A percentile compares a stretch with the other conserved stretches of the same genome.
Evolutionary conservation across 2,329 filamentous ascomycete species (phyloP).

Genomic region (Gnomoniopsis sp.): DNA sequence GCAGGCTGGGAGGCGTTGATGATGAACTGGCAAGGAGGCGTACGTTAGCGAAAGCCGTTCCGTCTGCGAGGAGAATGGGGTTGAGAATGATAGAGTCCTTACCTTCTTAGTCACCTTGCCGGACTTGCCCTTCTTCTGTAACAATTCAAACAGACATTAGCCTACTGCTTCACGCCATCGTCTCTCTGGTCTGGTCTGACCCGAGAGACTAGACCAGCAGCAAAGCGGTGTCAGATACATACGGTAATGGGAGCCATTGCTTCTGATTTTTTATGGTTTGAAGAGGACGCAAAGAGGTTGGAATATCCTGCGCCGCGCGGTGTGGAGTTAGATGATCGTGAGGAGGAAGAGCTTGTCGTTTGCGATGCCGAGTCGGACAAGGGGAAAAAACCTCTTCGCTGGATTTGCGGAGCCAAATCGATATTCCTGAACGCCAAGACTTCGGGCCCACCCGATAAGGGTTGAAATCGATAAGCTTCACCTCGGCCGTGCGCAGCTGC

Average conservation of each 20-base stretch:
- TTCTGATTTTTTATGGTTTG: conserved; percentile 30
- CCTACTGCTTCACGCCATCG: conserved; percentile 82
- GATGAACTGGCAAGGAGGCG: conserved; percentile 67
- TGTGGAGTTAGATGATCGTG: conserved; percentile 16
- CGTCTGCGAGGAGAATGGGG: neutral
- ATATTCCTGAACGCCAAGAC: neutral
- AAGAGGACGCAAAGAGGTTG: conserved; percentile 57
- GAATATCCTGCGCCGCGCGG: conserved; percentile 76
- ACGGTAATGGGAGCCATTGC: conserved; percentile 87
- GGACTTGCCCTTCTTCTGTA: conserved; percentile 65
- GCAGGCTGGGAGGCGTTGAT: conserved; percentile 99
- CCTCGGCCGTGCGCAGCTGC: neutral
- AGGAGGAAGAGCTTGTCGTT: neutral
- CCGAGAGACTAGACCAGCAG: conserved; percentile 68
- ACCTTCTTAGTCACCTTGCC: conserved; percentile 84
- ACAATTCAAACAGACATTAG: conserved; percentile 64
- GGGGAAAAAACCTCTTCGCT: conserved; percentile 7
- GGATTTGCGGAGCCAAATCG: neutral
- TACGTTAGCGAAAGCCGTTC: neutral
- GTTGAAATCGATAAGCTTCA: neutral
- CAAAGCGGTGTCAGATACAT: conserved; percentile 88
- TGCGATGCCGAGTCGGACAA: conserved; percentile 6
- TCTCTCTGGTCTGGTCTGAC: conserved; percentile 30
- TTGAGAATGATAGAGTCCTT: conserved; percentile 25
- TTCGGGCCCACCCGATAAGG: conserved; percentile 7